Evolutionary conservation across 75 land plant genomes (phyloP).

Genomic region (Ceratopteris richardii): DNA sequence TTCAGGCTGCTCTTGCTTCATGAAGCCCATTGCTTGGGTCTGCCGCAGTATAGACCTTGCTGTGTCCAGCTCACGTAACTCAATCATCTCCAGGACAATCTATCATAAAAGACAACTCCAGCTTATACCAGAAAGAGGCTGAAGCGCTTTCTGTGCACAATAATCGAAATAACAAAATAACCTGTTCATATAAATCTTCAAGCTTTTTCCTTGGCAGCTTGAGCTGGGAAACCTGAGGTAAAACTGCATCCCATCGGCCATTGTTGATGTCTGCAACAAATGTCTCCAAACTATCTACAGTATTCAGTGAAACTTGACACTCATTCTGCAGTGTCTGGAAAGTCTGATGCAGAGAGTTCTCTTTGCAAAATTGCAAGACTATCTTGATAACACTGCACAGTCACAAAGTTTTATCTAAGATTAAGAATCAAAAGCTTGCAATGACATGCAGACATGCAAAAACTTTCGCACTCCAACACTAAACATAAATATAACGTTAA

Average conservation of each 20-base stretch:
- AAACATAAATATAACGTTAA: background rate
- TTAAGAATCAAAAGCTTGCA: background rate
- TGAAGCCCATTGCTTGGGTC: conserved; percentile 97
- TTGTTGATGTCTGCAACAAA: conserved; percentile 88
- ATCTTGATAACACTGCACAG: conserved; percentile 96
- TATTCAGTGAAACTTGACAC: conserved; percentile 96
- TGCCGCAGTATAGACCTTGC: conserved; percentile 96
- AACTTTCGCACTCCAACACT: background rate
- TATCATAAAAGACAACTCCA: conserved; percentile 14
- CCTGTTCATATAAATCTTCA: conserved; percentile 99
- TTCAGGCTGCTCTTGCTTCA: conserved; percentile 99
- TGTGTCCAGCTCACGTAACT: conserved; percentile 94
- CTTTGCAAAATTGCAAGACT: conserved; percentile 97
- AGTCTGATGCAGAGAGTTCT: conserved; percentile 92
- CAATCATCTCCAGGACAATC: conserved; percentile 99
- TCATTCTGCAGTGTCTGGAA: conserved; percentile 90
- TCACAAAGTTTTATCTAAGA: no score
- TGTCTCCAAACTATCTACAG: conserved; percentile 91
- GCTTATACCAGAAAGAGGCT: background rate
- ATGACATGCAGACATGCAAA: background rate
- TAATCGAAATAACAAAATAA: conserved; percentile 8
- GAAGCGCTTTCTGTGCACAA: no score
- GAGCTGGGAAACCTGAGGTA: conserved; percentile 95
- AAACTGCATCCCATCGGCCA: conserved; percentile 94
- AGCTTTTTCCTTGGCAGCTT: conserved; percentile 96